phyloP scores from a whole-genome alignment of 495 filamentous ascomycete genomes.

The Friedmanniomyces simplex region DNA sequence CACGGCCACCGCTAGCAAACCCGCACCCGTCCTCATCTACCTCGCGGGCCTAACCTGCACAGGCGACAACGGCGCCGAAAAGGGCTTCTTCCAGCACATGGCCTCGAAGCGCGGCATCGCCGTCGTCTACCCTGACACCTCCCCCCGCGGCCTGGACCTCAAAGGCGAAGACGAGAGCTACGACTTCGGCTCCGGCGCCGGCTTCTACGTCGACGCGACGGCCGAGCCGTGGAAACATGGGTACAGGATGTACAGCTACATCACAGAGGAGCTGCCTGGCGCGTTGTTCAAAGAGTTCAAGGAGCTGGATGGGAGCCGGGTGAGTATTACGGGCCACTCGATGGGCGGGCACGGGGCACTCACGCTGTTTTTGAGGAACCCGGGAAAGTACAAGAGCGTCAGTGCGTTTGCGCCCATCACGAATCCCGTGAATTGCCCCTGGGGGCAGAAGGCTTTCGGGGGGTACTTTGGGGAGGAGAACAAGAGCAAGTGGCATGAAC shows the following conservation, averaged over 20 bases:
- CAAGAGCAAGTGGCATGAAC: conserved; percentile 65
- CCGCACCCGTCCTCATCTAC: conserved; percentile 79
- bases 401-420: conserved; percentile 86
- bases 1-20: conserved; percentile 43
- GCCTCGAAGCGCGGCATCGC: conserved; percentile 73
- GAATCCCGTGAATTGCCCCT: conserved; percentile 76
- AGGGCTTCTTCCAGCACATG: conserved; percentile 83
- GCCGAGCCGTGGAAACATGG: conserved; percentile 55
- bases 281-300: conserved; percentile 55
- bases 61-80: conserved; percentile 90
- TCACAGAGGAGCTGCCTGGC: conserved; percentile 69
- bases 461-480: conserved; percentile 76
- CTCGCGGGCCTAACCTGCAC: conserved; percentile 92
- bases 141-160: conserved; percentile 70
- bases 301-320: conserved; percentile 50
- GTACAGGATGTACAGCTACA: conserved; percentile 91
- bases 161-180: conserved; percentile 71
- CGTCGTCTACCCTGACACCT: conserved; percentile 88
- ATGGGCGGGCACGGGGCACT: conserved; percentile 97
- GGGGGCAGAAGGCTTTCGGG: conserved; percentile 89
- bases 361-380: conserved; percentile 83
- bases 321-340: conserved; percentile 81
- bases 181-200: conserved; percentile 85
- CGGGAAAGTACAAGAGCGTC: conserved; percentile 75
- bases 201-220: conserved; percentile 92